Conservation (phyloP, 163 green algal genomes). For the Volvox carteri region DNA sequence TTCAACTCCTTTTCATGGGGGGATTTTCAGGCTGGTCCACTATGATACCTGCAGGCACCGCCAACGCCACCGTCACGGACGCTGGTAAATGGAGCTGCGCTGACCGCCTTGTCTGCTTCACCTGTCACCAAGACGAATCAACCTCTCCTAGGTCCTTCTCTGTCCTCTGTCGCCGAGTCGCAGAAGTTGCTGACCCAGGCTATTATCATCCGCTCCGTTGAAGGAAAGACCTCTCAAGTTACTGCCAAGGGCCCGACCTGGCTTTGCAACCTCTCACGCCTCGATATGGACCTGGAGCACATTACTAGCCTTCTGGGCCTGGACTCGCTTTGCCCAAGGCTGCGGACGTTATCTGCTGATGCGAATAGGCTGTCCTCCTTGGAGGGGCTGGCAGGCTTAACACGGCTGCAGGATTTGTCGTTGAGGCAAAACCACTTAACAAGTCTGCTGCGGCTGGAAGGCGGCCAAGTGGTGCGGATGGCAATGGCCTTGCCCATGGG, state of each 20-base stretch:
- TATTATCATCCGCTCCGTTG: conserved; percentile 25
- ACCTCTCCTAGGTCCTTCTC: too few species aligned
- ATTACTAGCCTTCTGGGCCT: conserved; percentile 16
- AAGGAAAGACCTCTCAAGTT: not conserved
- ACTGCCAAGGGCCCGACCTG: not conserved
- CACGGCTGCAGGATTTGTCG: not conserved
- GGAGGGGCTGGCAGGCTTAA: conserved; percentile 22
- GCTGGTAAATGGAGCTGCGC: too few species aligned
- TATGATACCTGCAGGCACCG: too few species aligned
- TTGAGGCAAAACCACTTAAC: conserved; percentile 19
- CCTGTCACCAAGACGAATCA: too few species aligned
- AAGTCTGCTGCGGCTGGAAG: not conserved
- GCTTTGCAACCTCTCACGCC: not conserved
- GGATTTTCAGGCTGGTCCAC: too few species aligned
- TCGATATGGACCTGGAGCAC: conserved; percentile 44
- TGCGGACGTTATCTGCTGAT: not conserved
- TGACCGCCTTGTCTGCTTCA: too few species aligned
- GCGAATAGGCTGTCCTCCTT: conserved; percentile 24
- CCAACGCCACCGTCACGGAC: too few species aligned
- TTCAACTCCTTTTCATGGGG: too few species aligned
- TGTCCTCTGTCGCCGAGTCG: too few species aligned
- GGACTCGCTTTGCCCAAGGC: conserved; percentile 28
- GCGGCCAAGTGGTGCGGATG: not conserved
- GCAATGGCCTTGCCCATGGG: not conserved
- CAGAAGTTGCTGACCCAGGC: not conserved